Percentiles rank a stretch among this genome's conserved stretches.
These are phyloP conservation scores for Diaporthe vexans DNA, from an alignment of 2,329 filamentous ascomycete genomes.

Conservation along the genomic window DNA sequence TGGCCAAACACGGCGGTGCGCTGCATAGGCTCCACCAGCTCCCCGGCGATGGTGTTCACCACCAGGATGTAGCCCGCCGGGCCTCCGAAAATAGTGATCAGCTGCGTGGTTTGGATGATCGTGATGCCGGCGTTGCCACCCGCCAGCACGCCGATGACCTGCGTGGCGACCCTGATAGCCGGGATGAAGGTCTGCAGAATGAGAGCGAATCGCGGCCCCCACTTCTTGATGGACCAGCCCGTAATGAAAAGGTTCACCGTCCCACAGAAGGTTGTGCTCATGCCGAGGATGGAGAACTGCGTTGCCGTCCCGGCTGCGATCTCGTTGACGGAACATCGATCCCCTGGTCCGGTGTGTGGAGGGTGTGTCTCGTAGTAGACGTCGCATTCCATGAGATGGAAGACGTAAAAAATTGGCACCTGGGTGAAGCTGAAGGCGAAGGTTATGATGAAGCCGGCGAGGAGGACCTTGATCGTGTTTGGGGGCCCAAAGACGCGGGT, in stretches of 20 bases:
- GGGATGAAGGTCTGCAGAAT: constrained; percentile 75
- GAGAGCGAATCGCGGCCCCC: constrained; percentile 74
- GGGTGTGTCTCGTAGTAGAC: constrained; percentile 74
- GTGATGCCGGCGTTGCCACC: constrained; percentile 75
- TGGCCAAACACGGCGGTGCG: constrained; percentile 76
- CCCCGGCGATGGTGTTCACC: constrained; percentile 77
- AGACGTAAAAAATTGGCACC: constrained; percentile 69
- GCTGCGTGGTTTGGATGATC: constrained; percentile 76
- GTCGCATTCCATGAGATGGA: constrained; percentile 80
- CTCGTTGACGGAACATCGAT: constrained; percentile 71
- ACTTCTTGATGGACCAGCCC: constrained; percentile 75
- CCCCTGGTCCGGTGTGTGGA: constrained; percentile 60
- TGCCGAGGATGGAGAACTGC: constrained; percentile 75
- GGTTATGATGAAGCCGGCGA: constrained; percentile 40
- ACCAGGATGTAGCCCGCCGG: constrained; percentile 78
- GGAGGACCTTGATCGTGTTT: constrained; percentile 41
- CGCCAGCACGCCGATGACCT: constrained; percentile 74
- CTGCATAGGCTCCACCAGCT: constrained; percentile 70
- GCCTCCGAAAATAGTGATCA: constrained; percentile 77
- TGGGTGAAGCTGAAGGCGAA: constrained; percentile 42
- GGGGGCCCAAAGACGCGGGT: constrained; percentile 40
- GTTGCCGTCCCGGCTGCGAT: constrained; percentile 76
- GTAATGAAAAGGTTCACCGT: constrained; percentile 77
- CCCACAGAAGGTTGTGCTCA: constrained; percentile 74
- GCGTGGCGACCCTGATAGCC: constrained; percentile 72